phyloP scores from a whole-genome alignment of 768 basidiomycete genomes.

The Cyclocybe aegerita region DNA sequence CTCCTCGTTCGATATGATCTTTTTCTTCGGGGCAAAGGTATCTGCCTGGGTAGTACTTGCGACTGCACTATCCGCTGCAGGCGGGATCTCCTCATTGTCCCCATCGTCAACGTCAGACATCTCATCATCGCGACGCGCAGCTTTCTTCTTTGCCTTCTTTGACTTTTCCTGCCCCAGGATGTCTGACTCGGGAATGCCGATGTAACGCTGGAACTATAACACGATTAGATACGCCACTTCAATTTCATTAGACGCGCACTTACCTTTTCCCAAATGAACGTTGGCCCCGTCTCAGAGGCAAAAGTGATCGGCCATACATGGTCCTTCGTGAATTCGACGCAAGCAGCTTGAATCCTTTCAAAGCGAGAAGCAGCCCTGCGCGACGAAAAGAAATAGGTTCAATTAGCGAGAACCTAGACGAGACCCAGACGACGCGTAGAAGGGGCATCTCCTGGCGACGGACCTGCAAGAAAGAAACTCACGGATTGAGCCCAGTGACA shows the following conservation, averaged over 20 bases:
- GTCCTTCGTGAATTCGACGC: slow-evolving; percentile 51
- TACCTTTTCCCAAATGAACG: slow-evolving; percentile 67
- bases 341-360: slow-evolving; percentile 61
- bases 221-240: not conserved
- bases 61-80: slow-evolving; percentile 2
- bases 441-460: not conserved
- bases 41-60: slow-evolving; percentile 1
- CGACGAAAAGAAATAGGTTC: slow-evolving; percentile 1
- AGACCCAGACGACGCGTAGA: not conserved
- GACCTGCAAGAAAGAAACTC: slow-evolving; percentile 20
- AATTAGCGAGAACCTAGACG: not conserved
- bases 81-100: slow-evolving; percentile 23
- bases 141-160: slow-evolving; percentile 13
- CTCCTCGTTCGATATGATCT: slow-evolving; percentile 41
- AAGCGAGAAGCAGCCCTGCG: slow-evolving; percentile 40
- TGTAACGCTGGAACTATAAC: slow-evolving; percentile 56
- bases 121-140: slow-evolving; percentile 26
- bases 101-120: slow-evolving; percentile 33
- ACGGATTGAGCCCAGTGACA: slow-evolving; percentile 50
- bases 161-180: slow-evolving; percentile 5
- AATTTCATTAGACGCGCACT: slow-evolving; percentile 3
- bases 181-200: slow-evolving; percentile 42
- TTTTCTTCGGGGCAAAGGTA: slow-evolving; percentile 11
- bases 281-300: slow-evolving; percentile 33
- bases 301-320: slow-evolving; percentile 36